Percentiles rank a stretch among this genome's conserved stretches.
These are phyloP conservation scores for Ceratopteris richardii DNA, from an alignment of 75 land plant species.

Conservation along the genomic window DNA sequence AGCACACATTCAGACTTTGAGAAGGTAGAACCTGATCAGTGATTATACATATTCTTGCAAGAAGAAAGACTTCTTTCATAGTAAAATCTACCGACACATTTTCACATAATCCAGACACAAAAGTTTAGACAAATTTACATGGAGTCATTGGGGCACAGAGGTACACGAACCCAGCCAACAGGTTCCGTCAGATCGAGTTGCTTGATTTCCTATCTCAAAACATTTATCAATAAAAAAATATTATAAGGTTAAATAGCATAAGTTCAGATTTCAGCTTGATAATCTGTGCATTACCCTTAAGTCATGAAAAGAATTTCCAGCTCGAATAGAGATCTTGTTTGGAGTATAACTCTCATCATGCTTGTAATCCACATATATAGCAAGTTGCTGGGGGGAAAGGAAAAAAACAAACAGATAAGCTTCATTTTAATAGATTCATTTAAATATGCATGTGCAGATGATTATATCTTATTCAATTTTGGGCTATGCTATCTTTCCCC, in stretches of 20 bases:
- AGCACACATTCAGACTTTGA: no score
- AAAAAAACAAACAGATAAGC: no score
- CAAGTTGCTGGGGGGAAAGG: conserved; percentile 53
- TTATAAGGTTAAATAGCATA: background rate
- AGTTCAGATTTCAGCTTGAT: background rate
- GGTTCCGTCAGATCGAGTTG: conserved; percentile 86
- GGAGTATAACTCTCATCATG: conserved; percentile 99
- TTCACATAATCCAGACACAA: no score
- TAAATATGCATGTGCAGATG: no score
- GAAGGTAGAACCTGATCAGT: no score
- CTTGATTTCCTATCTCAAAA: conserved; percentile 70
- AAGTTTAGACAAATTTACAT: no score
- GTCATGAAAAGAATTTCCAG: conserved; percentile 96
- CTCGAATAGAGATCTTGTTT: conserved; percentile 89
- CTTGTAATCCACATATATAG: conserved; percentile 87
- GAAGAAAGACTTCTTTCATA: no score
- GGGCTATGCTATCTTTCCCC: no score
- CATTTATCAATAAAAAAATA: background rate
- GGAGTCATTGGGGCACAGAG: conserved; percentile 82
- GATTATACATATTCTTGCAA: no score
- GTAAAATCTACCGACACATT: no score
- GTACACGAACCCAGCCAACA: conserved; percentile 81
- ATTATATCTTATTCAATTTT: no score
- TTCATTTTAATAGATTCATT: no score
- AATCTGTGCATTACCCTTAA: conserved; percentile 47